phyloP scores from a whole-genome alignment of 257 asterid genomes.

The Scutellaria baicalensis region DNA sequence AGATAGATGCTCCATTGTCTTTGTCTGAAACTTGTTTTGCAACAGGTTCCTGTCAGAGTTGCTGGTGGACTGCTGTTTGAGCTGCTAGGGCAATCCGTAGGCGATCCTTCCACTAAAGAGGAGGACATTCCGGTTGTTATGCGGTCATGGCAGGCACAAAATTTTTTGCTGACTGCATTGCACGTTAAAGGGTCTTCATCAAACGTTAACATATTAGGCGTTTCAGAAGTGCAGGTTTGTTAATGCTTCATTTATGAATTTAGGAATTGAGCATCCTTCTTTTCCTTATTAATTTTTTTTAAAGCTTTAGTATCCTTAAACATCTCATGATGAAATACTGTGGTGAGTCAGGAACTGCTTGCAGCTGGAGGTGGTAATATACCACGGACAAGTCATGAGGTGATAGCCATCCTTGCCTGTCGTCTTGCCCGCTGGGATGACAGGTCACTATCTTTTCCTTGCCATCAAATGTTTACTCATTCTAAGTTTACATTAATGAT shows the following conservation, averaged over 20 bases:
- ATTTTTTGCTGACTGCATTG: conserved; percentile 34
- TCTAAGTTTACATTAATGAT: neutral
- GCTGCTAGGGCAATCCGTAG: conserved; percentile 43
- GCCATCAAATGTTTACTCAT: neutral
- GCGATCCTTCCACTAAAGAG: conserved; percentile 31
- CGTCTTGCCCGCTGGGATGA: conserved; percentile 54
- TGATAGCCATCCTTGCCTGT: conserved; percentile 38
- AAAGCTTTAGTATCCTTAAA: neutral
- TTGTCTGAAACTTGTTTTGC: neutral
- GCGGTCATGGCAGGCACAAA: conserved; percentile 45
- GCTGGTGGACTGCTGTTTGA: conserved; percentile 48
- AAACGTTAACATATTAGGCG: conserved; percentile 31
- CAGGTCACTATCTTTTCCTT: conserved; percentile 19
- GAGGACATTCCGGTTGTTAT: conserved; percentile 42
- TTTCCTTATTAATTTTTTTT: neutral
- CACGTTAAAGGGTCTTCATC: conserved; percentile 41
- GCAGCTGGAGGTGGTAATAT: conserved; percentile 41
- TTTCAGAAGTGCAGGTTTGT: conserved; percentile 47
- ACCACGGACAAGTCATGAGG: conserved; percentile 39
- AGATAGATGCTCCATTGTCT: neutral
- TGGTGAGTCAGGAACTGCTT: conserved; percentile 33
- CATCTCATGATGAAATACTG: neutral
- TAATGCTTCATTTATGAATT: neutral
- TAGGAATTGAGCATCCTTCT: neutral
- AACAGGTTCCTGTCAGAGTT: conserved; percentile 47